Evolutionary conservation across 1,284 basidiomycete genomes (phyloP).

Genomic region (Sparassis latifolia): DNA sequence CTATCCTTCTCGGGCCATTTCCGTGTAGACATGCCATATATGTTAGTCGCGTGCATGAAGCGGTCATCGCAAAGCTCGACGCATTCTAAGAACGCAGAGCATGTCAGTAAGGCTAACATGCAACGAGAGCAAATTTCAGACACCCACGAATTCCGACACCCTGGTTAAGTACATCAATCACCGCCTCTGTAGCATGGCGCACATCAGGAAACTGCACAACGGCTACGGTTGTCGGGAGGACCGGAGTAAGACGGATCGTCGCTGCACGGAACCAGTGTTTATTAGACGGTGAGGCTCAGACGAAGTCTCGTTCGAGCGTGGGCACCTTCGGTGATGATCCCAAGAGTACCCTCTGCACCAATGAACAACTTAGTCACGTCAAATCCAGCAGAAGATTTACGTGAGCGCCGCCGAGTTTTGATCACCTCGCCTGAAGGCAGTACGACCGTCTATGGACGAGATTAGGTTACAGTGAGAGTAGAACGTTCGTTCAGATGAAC

Average conservation of each 20-base stretch:
- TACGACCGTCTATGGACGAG: constrained; percentile 59
- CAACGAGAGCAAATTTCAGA: not conserved
- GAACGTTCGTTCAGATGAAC: not conserved
- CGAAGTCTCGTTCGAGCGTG: constrained; percentile 28
- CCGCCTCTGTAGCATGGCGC: constrained; percentile 65
- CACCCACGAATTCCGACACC: constrained; percentile 61
- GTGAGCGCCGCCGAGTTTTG: constrained; percentile 81
- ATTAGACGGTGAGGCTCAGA: constrained; percentile 22
- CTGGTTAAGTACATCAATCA: constrained; percentile 69
- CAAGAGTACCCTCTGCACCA: constrained; percentile 91
- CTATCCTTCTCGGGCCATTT: constrained; percentile 68
- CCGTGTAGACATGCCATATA: constrained; percentile 47
- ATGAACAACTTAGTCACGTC: constrained; percentile 91
- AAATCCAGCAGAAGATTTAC: constrained; percentile 89
- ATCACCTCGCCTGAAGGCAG: constrained; percentile 89
- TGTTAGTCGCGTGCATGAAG: constrained; percentile 69
- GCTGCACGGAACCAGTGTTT: constrained; percentile 31
- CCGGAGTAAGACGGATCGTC: constrained; percentile 75
- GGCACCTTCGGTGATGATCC: constrained; percentile 84
- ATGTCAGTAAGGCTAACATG: not conserved
- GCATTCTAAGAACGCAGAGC: constrained; percentile 36
- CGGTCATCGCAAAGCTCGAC: constrained; percentile 72
- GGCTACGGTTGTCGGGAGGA: constrained; percentile 72
- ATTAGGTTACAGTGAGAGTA: not conserved
- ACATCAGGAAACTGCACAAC: constrained; percentile 66